Evolutionary conservation across 1,139 yeast species (phyloP).

Genomic region (Pichia terricola): DNA sequence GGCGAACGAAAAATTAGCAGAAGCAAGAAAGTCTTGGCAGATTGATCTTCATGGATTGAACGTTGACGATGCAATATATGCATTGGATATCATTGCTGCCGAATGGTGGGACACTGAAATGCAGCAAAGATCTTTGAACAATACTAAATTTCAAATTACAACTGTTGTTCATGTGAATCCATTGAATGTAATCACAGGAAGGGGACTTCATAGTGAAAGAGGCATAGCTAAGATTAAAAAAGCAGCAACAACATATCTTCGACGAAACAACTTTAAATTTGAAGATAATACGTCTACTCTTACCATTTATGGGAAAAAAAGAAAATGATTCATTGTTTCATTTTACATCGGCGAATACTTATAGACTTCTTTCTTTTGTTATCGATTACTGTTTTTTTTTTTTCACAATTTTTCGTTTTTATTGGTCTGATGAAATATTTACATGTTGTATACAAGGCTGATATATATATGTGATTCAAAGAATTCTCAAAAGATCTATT

Average conservation of each 20-base stretch:
- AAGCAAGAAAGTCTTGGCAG: slow-evolving; percentile 15
- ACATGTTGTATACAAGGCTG: too few relatives aligned
- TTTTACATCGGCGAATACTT: too few relatives aligned
- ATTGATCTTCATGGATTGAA: slow-evolving; percentile 46
- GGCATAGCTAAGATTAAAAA: slow-evolving; percentile 39
- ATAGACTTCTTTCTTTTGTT: too few relatives aligned
- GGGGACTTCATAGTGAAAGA: slow-evolving; percentile 52
- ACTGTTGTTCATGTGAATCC: slow-evolving; percentile 30
- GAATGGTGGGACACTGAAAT: slow-evolving; percentile 52
- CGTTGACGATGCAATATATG: slow-evolving; percentile 35
- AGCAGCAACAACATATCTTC: slow-evolving; percentile 31
- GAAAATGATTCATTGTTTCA: neutral
- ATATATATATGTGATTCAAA: too few relatives aligned
- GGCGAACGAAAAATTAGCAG: slow-evolving; percentile 9
- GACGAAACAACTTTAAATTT: slow-evolving; percentile 28
- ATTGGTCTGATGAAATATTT: too few relatives aligned
- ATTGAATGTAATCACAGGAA: slow-evolving; percentile 43
- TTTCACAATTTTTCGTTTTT: too few relatives aligned
- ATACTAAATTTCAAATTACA: slow-evolving; percentile 28
- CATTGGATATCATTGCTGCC: slow-evolving; percentile 27
- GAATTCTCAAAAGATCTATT: slow-evolving; percentile 6
- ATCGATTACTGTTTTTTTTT: too few relatives aligned
- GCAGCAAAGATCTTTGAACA: slow-evolving; percentile 31
- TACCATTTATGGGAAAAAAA: slow-evolving; percentile 32
- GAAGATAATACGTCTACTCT: slow-evolving; percentile 39